Conservation (phyloP, 495 filamentous ascomycete species). For the Aspergillus olivimuriae region DNA sequence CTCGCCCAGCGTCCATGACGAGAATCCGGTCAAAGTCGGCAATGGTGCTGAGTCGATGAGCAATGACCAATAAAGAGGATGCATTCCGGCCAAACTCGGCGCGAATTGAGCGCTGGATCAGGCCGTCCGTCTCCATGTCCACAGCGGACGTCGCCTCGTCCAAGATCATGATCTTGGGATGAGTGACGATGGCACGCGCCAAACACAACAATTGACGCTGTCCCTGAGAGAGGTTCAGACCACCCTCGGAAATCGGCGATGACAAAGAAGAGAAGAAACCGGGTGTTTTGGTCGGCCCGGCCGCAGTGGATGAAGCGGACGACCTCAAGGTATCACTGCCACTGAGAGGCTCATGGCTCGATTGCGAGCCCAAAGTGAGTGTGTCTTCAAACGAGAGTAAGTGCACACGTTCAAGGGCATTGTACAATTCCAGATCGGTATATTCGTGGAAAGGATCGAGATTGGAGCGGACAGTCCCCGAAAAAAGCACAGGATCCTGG, state of each 20-base stretch:
- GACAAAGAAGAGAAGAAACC: slow-evolving; percentile 58
- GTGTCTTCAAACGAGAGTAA: slow-evolving; percentile 47
- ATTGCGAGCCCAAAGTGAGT: slow-evolving; percentile 28
- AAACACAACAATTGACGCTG: slow-evolving; percentile 86
- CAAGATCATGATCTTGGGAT: slow-evolving; percentile 78
- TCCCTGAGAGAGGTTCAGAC: slow-evolving; percentile 77
- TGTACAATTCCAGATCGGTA: slow-evolving; percentile 62
- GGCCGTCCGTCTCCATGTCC: slow-evolving; percentile 75
- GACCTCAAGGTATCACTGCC: slow-evolving; percentile 22
- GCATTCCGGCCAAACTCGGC: slow-evolving; percentile 65
- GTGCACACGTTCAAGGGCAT: slow-evolving; percentile 72
- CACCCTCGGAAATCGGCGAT: slow-evolving; percentile 65
- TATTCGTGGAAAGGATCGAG: slow-evolving; percentile 75
- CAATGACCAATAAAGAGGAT: slow-evolving; percentile 78
- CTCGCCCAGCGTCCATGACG: slow-evolving; percentile 68
- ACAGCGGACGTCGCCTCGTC: slow-evolving; percentile 89
- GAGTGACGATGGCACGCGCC: slow-evolving; percentile 74
- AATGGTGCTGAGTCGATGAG: slow-evolving; percentile 80
- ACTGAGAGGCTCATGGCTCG: slow-evolving; percentile 17
- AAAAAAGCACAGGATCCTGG: slow-evolving; percentile 82
- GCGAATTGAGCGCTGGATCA: slow-evolving; percentile 78
- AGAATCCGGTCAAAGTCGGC: slow-evolving; percentile 81
- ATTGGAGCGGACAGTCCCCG: slow-evolving; percentile 76
- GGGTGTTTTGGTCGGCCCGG: slow-evolving; percentile 35
- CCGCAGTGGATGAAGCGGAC: slow-evolving; percentile 19